These are phyloP conservation scores for Anisodus tanguticus DNA, from an alignment of 257 asterid genomes.

Conservation along the genomic window DNA sequence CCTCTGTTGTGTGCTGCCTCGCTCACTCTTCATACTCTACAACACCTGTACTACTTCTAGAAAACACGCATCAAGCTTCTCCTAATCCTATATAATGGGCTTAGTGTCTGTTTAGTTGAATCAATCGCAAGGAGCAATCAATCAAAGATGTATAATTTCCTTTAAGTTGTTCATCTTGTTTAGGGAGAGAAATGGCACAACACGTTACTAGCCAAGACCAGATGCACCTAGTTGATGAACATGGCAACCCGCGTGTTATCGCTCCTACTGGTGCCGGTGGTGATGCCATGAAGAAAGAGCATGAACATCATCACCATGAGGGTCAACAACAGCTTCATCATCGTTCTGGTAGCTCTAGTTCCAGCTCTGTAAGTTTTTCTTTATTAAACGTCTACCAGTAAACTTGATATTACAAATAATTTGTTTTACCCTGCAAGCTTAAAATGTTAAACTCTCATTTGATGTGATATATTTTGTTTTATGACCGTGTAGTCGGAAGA, in stretches of 20 bases:
- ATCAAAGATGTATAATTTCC: not conserved
- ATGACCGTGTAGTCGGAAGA: not conserved
- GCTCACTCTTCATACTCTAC: not conserved
- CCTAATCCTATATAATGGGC: not conserved
- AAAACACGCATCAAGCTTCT: not conserved
- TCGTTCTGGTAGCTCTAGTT: constrained; percentile 35
- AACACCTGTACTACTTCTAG: not conserved
- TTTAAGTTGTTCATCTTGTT: not conserved
- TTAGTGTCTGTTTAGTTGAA: not conserved
- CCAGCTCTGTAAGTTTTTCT: constrained; percentile 25
- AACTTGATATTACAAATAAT: not conserved
- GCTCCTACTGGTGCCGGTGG: not conserved
- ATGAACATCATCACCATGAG: not conserved
- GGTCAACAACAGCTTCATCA: not conserved
- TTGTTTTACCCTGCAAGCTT: no score
- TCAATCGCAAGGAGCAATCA: not conserved
- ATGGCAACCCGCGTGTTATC: not conserved
- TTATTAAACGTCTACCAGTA: no score
- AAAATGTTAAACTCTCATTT: not conserved
- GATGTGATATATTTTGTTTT: not conserved
- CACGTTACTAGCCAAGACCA: not conserved
- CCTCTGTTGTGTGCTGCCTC: not conserved
- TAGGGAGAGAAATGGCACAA: constrained; percentile 16
- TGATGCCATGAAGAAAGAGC: not conserved
- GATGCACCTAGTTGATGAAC: constrained; percentile 24